Percentiles rank a stretch among this genome's conserved stretches.
phyloP scores from a whole-genome alignment of 768 basidiomycete genomes.

The Rhodotorula diobovata region DNA sequence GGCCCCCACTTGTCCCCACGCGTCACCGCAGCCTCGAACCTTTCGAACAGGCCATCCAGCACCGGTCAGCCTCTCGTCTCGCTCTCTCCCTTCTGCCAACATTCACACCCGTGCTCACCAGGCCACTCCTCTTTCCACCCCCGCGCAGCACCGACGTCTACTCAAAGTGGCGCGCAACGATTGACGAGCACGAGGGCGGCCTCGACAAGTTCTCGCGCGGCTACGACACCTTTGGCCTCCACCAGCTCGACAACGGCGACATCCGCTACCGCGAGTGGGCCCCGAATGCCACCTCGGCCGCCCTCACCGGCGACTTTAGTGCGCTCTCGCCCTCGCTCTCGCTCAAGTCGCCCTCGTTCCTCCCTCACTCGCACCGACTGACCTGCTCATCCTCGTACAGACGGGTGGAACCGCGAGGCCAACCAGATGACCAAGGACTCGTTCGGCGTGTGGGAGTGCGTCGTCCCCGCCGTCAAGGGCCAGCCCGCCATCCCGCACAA shows the following conservation, averaged over 20 bases:
- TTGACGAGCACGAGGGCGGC: slow-evolving; percentile 66
- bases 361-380: not conserved
- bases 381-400: too few species aligned
- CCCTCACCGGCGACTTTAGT: slow-evolving; percentile 96
- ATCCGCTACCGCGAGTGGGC: slow-evolving; percentile 94
- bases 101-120: not conserved
- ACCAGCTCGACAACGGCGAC: slow-evolving; percentile 61
- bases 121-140: too few species aligned
- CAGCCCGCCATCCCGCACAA: slow-evolving; percentile 84
- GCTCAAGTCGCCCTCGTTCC: not conserved
- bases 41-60: slow-evolving; percentile 45
- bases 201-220: slow-evolving; percentile 72
- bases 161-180: slow-evolving; percentile 42
- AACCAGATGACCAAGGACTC: slow-evolving; percentile 79
- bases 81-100: not conserved
- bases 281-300: slow-evolving; percentile 75
- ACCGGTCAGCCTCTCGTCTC: slow-evolving; percentile 24
- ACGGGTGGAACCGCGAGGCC: slow-evolving; percentile 77
- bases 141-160: slow-evolving; percentile 45
- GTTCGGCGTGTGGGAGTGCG: slow-evolving; percentile 87
- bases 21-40: slow-evolving; percentile 47
- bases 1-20: not conserved
- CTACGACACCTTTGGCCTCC: slow-evolving; percentile 70
- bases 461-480: slow-evolving; percentile 65
- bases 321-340: slow-evolving; percentile 48